These are phyloP conservation scores for Macrotyloma uniflorum DNA, from an alignment of 306 rosid species.

Conservation along the genomic window DNA sequence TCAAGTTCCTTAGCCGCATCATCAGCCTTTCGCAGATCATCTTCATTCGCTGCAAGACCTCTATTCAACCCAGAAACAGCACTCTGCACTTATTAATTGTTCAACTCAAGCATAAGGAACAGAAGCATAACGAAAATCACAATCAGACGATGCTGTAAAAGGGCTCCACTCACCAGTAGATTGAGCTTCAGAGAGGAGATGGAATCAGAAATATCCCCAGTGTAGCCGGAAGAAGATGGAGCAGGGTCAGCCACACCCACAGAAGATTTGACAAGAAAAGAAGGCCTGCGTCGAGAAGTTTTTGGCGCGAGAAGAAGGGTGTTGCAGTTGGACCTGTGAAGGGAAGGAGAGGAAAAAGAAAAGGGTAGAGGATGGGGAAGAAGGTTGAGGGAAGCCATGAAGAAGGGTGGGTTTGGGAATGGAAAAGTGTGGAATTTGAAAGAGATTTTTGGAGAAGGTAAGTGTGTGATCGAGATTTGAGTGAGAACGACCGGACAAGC, in stretches of 20 bases:
- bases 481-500: background rate
- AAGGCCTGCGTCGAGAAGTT: conserved; percentile 25
- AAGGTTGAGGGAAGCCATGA: conserved; percentile 54
- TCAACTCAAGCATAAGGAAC: conserved; percentile 7
- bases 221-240: conserved; percentile 24
- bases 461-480: conserved; percentile 2
- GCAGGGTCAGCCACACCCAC: conserved; percentile 42
- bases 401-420: background rate
- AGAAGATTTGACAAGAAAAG: conserved; percentile 50
- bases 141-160: background rate
- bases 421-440: conserved; percentile 4
- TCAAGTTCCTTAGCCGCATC: conserved; percentile 87
- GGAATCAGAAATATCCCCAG: conserved; percentile 34
- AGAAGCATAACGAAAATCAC: background rate
- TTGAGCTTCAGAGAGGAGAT: conserved; percentile 67
- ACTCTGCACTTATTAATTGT: conserved; percentile 53
- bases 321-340: conserved; percentile 19
- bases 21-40: conserved; percentile 81
- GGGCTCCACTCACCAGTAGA: conserved; percentile 74
- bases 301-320: conserved; percentile 8
- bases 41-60: conserved; percentile 89
- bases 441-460: background rate
- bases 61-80: conserved; percentile 90
- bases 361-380: conserved; percentile 38
- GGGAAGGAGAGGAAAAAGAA: conserved; percentile 20